These are phyloP conservation scores for Lactarius psammicola DNA, from an alignment of 768 basidiomycete species.

Conservation along the genomic window DNA sequence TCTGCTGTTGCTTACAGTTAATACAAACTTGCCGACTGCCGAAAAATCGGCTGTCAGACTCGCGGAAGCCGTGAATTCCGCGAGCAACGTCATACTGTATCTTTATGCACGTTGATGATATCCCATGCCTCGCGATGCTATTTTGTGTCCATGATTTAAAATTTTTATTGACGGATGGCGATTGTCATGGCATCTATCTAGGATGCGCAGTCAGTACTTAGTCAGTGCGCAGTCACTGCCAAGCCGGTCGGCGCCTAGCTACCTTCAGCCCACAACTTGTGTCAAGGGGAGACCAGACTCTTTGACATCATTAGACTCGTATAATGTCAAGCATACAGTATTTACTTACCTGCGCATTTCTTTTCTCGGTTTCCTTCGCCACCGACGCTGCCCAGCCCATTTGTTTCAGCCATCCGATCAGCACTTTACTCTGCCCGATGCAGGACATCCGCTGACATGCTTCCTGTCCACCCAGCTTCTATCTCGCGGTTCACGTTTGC, in stretches of 20 bases:
- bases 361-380: conserved; percentile 26
- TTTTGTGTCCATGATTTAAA: conserved; percentile 57
- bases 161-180: conserved; percentile 85
- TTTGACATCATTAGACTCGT: conserved; percentile 1
- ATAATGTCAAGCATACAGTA: too few relatives aligned
- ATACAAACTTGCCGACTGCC: too few relatives aligned
- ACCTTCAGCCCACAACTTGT: conserved; percentile 59
- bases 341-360: conserved; percentile 42
- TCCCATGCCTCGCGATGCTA: conserved; percentile 65
- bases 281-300: background rate
- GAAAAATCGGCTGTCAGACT: too few relatives aligned
- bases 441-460: conserved; percentile 81
- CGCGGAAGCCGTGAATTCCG: too few relatives aligned
- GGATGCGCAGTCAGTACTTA: conserved; percentile 48
- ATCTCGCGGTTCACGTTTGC: conserved; percentile 60
- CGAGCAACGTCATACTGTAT: too few relatives aligned
- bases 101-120: conserved; percentile 40
- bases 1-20: too few relatives aligned
- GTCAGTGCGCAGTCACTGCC: conserved; percentile 85
- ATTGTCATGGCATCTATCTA: conserved; percentile 80
- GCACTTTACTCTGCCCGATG: conserved; percentile 74
- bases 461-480: conserved; percentile 69
- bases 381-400: conserved; percentile 33
- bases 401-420: conserved; percentile 73
- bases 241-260: conserved; percentile 74